A percentile compares a stretch with the other conserved stretches of the same genome.
Conservation (phyloP, 1,284 basidiomycete species). For the Entoloma clypeatum region DNA sequence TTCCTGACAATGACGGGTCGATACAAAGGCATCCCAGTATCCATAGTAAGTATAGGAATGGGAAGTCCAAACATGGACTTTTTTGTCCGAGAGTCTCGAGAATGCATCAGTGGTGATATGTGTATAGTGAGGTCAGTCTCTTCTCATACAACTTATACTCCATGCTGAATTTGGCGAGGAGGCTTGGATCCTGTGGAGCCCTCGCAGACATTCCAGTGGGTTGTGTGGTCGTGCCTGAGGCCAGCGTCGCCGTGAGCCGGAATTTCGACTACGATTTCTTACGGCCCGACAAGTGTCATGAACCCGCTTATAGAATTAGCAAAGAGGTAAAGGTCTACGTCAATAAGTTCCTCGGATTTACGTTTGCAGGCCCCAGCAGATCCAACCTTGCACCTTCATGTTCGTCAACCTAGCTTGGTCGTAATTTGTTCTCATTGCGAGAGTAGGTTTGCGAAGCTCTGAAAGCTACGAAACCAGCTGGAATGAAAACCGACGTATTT, state of each 20-base stretch:
- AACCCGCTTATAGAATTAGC: constrained; percentile 64
- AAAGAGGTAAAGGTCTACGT: constrained; percentile 48
- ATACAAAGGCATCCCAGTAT: constrained; percentile 65
- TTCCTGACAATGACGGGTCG: constrained; percentile 80
- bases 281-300: constrained; percentile 37
- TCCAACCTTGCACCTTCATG: constrained; percentile 44
- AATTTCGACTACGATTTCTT: constrained; percentile 78
- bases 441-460: constrained; percentile 47
- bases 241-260: constrained; percentile 63
- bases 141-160: constrained; percentile 5
- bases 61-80: constrained; percentile 80
- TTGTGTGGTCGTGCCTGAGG: constrained; percentile 67
- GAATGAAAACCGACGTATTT: constrained; percentile 37
- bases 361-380: constrained; percentile 51
- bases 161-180: constrained; percentile 25
- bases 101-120: constrained; percentile 76
- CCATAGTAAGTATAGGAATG: constrained; percentile 82
- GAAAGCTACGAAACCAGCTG: constrained; percentile 39
- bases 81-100: constrained; percentile 78
- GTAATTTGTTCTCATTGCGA: background rate
- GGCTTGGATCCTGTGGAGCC: constrained; percentile 79
- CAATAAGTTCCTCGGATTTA: background rate
- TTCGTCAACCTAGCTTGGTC: constrained; percentile 24
- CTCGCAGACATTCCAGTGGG: constrained; percentile 69
- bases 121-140: constrained; percentile 62